A percentile compares a stretch with the other conserved stretches of the same genome.
Conservation (phyloP, 2,329 filamentous ascomycete species). For the Nemania sp. region DNA sequence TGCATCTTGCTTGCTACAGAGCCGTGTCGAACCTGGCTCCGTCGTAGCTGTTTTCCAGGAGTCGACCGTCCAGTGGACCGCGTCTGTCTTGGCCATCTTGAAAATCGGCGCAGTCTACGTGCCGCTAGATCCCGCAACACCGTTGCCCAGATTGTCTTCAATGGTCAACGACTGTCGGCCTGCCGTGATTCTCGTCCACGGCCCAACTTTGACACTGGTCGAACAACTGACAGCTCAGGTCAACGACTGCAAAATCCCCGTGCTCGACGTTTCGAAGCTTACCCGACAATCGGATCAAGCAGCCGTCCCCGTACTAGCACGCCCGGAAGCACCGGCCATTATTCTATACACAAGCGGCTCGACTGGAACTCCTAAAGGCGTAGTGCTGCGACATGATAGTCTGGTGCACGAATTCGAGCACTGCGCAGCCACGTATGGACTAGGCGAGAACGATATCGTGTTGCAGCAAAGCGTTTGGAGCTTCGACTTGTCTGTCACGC, state of each 20-base stretch:
- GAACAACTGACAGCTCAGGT: background rate
- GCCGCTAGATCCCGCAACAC: constrained; percentile 42
- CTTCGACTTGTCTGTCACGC: constrained; percentile 47
- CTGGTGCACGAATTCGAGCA: constrained; percentile 39
- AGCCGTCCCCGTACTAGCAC: background rate
- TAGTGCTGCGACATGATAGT: constrained; percentile 35
- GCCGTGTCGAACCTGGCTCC: constrained; percentile 22
- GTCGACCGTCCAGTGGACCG: constrained; percentile 3
- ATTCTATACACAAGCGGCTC: constrained; percentile 36
- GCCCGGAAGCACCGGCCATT: background rate
- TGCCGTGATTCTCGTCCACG: constrained; percentile 35
- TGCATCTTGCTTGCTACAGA: constrained; percentile 38
- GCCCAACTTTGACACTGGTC: background rate
- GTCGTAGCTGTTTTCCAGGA: constrained; percentile 43
- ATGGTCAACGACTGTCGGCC: constrained; percentile 40
- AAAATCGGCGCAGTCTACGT: constrained; percentile 40
- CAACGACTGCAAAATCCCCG: background rate
- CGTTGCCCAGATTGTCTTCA: constrained; percentile 35
- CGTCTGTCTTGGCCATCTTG: constrained; percentile 36
- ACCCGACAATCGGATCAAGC: background rate
- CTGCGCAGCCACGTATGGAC: constrained; percentile 17
- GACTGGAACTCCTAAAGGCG: constrained; percentile 43
- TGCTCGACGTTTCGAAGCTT: background rate
- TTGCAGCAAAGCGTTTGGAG: constrained; percentile 47
- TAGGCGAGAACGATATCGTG: constrained; percentile 36